A percentile compares a stretch with the other conserved stretches of the same genome.
phyloP scores from a whole-genome alignment of 2,329 filamentous ascomycete genomes.

The Byssochlamys sp. region DNA sequence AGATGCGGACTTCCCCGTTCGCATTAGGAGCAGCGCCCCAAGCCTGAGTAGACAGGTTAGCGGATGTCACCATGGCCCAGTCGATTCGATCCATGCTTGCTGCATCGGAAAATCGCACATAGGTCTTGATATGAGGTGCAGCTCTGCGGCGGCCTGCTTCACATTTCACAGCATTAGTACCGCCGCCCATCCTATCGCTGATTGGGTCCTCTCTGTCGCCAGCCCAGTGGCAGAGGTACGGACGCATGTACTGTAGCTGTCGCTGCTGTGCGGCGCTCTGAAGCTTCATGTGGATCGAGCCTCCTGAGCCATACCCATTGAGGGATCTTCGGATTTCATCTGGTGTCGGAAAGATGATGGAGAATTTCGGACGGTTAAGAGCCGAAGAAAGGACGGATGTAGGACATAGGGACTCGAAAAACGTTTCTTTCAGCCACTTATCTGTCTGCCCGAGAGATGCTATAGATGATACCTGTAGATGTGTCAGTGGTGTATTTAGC shows the following conservation, averaged over 20 bases:
- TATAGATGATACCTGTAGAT: slow-evolving; percentile 67
- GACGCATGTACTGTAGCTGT: slow-evolving; percentile 63
- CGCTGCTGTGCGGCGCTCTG: slow-evolving; percentile 60
- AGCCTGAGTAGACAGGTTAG: slow-evolving; percentile 81
- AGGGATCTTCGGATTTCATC: slow-evolving; percentile 67
- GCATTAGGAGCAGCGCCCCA: slow-evolving; percentile 61
- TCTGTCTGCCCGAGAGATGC: slow-evolving; percentile 64
- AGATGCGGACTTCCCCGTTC: slow-evolving; percentile 56
- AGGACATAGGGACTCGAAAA: slow-evolving; percentile 43
- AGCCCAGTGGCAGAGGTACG: slow-evolving; percentile 67
- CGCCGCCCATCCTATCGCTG: neutral
- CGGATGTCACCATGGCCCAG: slow-evolving; percentile 81
- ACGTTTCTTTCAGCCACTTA: slow-evolving; percentile 59
- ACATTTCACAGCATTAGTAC: slow-evolving; percentile 9
- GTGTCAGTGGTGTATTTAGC: slow-evolving; percentile 7
- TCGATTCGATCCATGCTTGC: slow-evolving; percentile 47
- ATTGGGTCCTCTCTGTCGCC: slow-evolving; percentile 38
- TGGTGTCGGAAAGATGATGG: slow-evolving; percentile 70
- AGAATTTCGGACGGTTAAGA: slow-evolving; percentile 44
- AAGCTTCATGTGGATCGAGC: slow-evolving; percentile 72
- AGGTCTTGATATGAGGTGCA: slow-evolving; percentile 84
- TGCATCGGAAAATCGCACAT: slow-evolving; percentile 52
- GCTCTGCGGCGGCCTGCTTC: slow-evolving; percentile 58
- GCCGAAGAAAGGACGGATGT: slow-evolving; percentile 8
- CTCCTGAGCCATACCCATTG: slow-evolving; percentile 68